Conservation (phyloP, 768 basidiomycete species). For the Phaffia australis region DNA sequence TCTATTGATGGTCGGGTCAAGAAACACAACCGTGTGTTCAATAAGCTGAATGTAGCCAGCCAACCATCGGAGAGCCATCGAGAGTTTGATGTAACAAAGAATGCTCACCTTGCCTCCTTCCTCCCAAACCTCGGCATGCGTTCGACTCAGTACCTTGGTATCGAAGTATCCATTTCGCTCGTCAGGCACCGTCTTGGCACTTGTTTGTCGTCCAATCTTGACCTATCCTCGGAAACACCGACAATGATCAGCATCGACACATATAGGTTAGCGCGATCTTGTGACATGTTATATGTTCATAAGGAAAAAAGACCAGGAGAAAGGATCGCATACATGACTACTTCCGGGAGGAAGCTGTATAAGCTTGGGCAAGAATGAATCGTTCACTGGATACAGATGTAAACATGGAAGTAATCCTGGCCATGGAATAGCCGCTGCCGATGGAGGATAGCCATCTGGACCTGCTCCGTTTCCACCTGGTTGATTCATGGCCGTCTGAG, state of each 20-base stretch:
- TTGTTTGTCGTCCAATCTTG: constrained; percentile 84
- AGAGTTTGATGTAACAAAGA: neutral
- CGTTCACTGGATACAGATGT: constrained; percentile 77
- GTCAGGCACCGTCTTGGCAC: constrained; percentile 78
- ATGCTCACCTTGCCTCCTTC: constrained; percentile 64
- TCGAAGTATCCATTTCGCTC: constrained; percentile 96
- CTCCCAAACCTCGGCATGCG: constrained; percentile 98
- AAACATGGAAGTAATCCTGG: constrained; percentile 38
- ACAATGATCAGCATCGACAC: constrained; percentile 18
- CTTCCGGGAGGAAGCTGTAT: constrained; percentile 44
- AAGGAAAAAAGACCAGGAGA: neutral
- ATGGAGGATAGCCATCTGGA: constrained; percentile 4
- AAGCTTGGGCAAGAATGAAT: constrained; percentile 88
- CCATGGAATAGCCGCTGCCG: constrained; percentile 13
- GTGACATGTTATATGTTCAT: neutral
- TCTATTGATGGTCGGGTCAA: constrained; percentile 43
- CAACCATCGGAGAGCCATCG: neutral
- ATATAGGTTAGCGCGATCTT: neutral
- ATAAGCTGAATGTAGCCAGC: neutral
- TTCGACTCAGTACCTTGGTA: constrained; percentile 81
- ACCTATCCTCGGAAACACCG: constrained; percentile 56
- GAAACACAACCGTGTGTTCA: neutral
- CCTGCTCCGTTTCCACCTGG: constrained; percentile 1
- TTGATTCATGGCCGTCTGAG: neutral
- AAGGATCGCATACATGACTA: neutral